Percentiles rank a stretch among this genome's conserved stretches.
Evolutionary conservation across 2,329 filamentous ascomycete species (phyloP).

Genomic region (Trichophaea hybrida): DNA sequence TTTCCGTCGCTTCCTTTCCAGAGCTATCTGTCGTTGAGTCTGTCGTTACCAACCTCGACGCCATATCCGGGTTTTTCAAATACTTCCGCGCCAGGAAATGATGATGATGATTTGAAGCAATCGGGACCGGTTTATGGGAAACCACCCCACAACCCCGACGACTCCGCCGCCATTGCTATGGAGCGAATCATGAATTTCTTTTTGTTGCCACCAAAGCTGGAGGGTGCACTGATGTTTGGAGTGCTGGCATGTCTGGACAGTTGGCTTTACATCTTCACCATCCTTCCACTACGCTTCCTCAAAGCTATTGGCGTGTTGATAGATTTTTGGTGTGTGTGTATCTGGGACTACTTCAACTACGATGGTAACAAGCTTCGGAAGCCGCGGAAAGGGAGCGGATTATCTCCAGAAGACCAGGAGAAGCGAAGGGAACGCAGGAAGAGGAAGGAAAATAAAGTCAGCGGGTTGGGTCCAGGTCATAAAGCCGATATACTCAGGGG

Average conservation of each 20-base stretch:
- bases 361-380: constrained; percentile 16
- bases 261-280: constrained; percentile 94
- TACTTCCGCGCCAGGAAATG: constrained; percentile 5
- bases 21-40: constrained; percentile 20
- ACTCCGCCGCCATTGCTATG: constrained; percentile 83
- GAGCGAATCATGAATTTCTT: constrained; percentile 84
- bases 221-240: constrained; percentile 75
- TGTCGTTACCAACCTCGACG: constrained; percentile 13
- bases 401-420: background rate
- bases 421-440: constrained; percentile 41
- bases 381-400: constrained; percentile 2
- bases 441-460: constrained; percentile 40
- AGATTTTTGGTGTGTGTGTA: constrained; percentile 55
- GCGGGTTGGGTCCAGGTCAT: constrained; percentile 69
- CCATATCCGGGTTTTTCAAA: constrained; percentile 4
- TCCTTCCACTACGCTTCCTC: constrained; percentile 74
- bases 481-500: constrained; percentile 93
- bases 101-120: constrained; percentile 1
- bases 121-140: constrained; percentile 2
- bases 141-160: constrained; percentile 50
- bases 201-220: constrained; percentile 63
- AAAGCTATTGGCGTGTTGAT: constrained; percentile 63
- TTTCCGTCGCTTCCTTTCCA: constrained; percentile 21
- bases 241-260: constrained; percentile 83
- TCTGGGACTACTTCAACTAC: constrained; percentile 10